Evolutionary conservation across 352 stramenopile species (phyloP).

Genomic region (Globisporangium middletonii): DNA sequence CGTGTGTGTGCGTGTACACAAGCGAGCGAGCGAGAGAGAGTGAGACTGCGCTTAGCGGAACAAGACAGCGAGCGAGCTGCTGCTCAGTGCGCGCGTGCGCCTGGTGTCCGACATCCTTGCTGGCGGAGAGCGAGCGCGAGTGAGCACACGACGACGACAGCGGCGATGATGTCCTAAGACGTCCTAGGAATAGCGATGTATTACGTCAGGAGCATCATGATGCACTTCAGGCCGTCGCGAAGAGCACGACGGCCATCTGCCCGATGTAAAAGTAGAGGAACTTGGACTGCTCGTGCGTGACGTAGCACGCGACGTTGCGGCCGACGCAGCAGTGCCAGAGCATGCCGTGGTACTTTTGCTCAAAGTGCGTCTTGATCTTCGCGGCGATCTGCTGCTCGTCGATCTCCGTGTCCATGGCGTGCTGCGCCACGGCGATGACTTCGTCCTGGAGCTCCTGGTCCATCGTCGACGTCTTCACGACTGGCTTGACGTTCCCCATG

Average conservation of each 20-base stretch:
- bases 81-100: no score
- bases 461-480: conserved; percentile 87
- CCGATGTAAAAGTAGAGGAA: conserved; percentile 97
- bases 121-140: no score
- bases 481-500: conserved; percentile 59
- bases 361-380: conserved; percentile 90
- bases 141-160: no score
- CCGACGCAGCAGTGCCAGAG: conserved; percentile 94
- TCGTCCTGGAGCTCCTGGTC: conserved; percentile 83
- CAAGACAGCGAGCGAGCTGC: no score
- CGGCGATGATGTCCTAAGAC: no score
- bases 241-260: conserved; percentile 92
- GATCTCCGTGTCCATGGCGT: conserved; percentile 72
- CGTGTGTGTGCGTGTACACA: no score
- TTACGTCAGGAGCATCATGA: no score
- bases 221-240: conserved; percentile 61
- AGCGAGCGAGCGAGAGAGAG: no score
- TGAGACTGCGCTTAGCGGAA: no score
- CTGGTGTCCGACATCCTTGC: no score
- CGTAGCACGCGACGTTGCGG: conserved; percentile 92
- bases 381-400: conserved; percentile 89
- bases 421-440: conserved; percentile 71
- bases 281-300: conserved; percentile 92
- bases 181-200: no score
- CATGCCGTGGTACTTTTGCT: conserved; percentile 88